Base-by-base conservation (phyloP, 352 stramenopile species). In the Phytophthora crassamura region DNA sequence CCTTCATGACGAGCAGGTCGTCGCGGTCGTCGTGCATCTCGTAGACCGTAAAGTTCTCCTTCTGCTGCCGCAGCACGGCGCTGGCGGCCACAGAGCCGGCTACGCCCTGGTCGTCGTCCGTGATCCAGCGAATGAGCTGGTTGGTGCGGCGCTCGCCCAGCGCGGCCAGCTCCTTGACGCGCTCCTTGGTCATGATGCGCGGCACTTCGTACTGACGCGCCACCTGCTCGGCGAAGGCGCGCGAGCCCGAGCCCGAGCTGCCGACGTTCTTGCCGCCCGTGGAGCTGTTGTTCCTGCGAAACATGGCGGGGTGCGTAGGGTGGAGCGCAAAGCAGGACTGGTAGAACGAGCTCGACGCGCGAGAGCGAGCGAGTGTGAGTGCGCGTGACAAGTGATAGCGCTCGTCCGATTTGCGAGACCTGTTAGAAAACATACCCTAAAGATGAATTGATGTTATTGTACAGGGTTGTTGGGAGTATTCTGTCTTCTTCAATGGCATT, bases 31-130 rank as follows among this genome's bases (percentile, higher is more conserved):
- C 72, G 39, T 76, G 70, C 64, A 90, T 79, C 51, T 93, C 85
- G 64, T 90, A 91, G 59, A 91, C 78, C 34, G 77, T 75, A 69
- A 89, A 91, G 66, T 90, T 91, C 34, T 91, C 85, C 30, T 89
- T 90, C 50, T 93, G 82, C 52, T 91, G 77, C 8, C 87, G 73
- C 46, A 94, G 48, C 22, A 86, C 76, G 50, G 72, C 74, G 30
- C 56, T 60, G 20, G 62, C 51, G 25, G 73, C 58, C 15, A 69
- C 65, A 12, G 61, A 72, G 16, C 69, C 70, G 14, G 70, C 59
- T 22, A 74, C 67, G 18, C 50, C 65, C 20, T 85, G 79, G 64
- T 89, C 81, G 50, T 90, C 80, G 55, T 86, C 78, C 57, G 76
- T 85, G 4, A 90, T 65, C 66, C 79, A 88, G 20, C 77, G 75